A percentile compares a stretch with the other conserved stretches of the same genome.
Evolutionary conservation across 1,284 basidiomycete species (phyloP).

Genomic region (Cutaneotrichosporon sp.): DNA sequence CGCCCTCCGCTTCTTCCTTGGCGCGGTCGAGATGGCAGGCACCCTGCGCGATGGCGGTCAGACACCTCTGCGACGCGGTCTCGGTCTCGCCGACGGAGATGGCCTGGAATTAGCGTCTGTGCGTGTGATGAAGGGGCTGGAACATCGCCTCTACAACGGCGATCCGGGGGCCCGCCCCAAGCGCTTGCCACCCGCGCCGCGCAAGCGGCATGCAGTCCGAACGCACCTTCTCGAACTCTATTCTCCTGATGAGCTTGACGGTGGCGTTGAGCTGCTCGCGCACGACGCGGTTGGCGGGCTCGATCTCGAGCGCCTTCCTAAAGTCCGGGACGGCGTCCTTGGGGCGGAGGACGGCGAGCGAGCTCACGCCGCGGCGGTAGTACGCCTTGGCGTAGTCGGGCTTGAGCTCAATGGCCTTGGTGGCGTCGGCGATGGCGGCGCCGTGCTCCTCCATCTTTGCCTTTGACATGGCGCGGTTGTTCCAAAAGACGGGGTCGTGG

Average conservation of each 20-base stretch:
- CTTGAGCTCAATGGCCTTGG: conserved; percentile 84
- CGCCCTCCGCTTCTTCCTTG: conserved; percentile 52
- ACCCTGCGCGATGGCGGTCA: conserved; percentile 79
- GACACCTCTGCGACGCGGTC: conserved; percentile 68
- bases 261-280: conserved; percentile 81
- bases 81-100: conserved; percentile 88
- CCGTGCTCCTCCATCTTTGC: conserved; percentile 58
- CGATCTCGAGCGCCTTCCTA: conserved; percentile 79
- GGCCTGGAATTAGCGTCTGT: conserved; percentile 59
- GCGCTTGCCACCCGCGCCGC: background rate
- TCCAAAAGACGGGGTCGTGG: conserved; percentile 52
- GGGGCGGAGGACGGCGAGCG: conserved; percentile 84
- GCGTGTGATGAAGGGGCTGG: background rate
- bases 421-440: conserved; percentile 53
- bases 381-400: conserved; percentile 78
- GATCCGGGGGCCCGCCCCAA: background rate
- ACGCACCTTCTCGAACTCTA: conserved; percentile 82
- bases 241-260: conserved; percentile 73
- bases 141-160: too few relatives aligned
- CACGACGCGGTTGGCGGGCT: conserved; percentile 82
- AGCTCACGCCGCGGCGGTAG: conserved; percentile 81
- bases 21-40: conserved; percentile 46
- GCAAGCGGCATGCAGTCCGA: background rate
- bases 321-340: conserved; percentile 83
- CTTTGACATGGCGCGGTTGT: conserved; percentile 56